phyloP scores from a whole-genome alignment of 192 early-diverging fungal genomes.

The Linnemannia elongata region DNA sequence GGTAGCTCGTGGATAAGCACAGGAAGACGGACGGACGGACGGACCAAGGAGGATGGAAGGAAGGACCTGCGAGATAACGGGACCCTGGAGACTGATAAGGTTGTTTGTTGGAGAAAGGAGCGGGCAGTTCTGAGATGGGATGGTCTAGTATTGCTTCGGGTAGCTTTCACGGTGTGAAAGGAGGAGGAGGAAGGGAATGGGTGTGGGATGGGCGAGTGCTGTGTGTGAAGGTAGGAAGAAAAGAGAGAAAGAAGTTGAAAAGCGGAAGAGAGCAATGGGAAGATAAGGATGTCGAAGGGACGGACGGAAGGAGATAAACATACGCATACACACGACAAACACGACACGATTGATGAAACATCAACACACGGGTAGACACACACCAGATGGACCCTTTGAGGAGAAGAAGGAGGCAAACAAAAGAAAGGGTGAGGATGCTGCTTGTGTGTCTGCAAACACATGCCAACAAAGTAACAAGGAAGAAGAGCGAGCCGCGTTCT shows the following conservation, averaged over 20 bases:
- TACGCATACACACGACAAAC: neutral
- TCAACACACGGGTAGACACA: neutral
- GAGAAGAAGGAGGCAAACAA: neutral
- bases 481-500: neutral
- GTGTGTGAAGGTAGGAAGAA: slow-evolving; percentile 1
- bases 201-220: neutral
- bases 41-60: neutral
- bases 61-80: slow-evolving; percentile 33
- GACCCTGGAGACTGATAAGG: neutral
- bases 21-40: neutral
- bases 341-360: neutral
- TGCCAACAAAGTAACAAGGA: neutral
- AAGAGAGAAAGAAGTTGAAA: slow-evolving; percentile 13
- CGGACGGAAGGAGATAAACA: neutral
- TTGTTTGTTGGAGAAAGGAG: neutral
- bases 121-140: neutral
- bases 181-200: slow-evolving; percentile 1
- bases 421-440: neutral
- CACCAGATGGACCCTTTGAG: neutral
- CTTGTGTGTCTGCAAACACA: slow-evolving; percentile 15
- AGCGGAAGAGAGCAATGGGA: neutral
- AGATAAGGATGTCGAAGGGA: slow-evolving; percentile 9
- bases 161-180: slow-evolving; percentile 3
- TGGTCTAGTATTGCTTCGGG: neutral
- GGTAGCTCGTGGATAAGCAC: slow-evolving; percentile 1